phyloP scores from a whole-genome alignment of 306 rosid species.

The Mimosa pudica region DNA sequence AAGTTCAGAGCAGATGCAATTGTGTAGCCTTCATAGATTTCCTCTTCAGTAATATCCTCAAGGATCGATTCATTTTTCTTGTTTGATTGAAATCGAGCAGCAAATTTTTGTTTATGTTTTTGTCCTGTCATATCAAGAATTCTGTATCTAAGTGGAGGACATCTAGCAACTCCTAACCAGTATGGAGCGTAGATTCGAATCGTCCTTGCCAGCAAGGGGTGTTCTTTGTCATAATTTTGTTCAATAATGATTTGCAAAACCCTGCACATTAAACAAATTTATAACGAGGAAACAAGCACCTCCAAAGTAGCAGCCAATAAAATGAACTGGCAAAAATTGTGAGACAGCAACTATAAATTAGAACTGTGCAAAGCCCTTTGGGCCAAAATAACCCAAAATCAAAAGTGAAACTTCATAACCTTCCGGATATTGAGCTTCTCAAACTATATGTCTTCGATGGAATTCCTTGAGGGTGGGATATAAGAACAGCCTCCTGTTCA shows the following conservation, averaged over 20 bases:
- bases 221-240: constrained; percentile 65
- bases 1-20: constrained; percentile 83
- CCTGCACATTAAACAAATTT: constrained; percentile 59
- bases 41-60: constrained; percentile 93
- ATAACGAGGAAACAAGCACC: constrained; percentile 33
- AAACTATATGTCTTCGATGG: constrained; percentile 79
- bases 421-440: constrained; percentile 95
- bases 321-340: constrained; percentile 19
- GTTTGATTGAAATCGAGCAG: constrained; percentile 51
- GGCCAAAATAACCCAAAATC: neutral
- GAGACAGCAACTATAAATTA: constrained; percentile 12
- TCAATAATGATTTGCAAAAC: constrained; percentile 86
- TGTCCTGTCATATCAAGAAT: constrained; percentile 67
- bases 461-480: constrained; percentile 75
- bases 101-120: constrained; percentile 49
- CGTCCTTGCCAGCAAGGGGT: constrained; percentile 63
- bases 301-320: constrained; percentile 25
- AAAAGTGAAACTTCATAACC: constrained; percentile 51
- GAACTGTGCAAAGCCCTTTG: neutral
- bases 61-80: constrained; percentile 50
- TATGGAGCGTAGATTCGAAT: constrained; percentile 86
- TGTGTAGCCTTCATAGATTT: constrained; percentile 76
- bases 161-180: constrained; percentile 79
- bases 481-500: constrained; percentile 85
- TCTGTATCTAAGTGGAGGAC: constrained; percentile 83